A percentile compares a stretch with the other conserved stretches of the same genome.
phyloP scores from a whole-genome alignment of 1,284 basidiomycete species.

The Ceratorhiza oryzae-sativae region DNA sequence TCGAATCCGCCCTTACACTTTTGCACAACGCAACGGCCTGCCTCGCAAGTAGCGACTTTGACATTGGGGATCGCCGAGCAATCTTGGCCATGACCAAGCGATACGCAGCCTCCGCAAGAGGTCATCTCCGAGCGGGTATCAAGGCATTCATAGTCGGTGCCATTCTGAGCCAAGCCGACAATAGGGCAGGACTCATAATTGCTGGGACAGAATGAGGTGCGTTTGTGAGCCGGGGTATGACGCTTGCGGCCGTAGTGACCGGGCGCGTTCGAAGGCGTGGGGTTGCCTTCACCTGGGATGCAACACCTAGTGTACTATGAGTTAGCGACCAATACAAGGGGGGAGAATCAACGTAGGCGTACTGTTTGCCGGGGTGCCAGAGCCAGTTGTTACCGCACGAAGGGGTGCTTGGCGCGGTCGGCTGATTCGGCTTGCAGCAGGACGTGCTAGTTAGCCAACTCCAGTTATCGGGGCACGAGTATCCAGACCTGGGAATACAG shows the following conservation, averaged over 20 bases:
- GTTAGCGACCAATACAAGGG: neutral
- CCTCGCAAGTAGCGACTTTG: slow-evolving; percentile 71
- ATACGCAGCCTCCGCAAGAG: slow-evolving; percentile 74
- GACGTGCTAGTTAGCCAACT: slow-evolving; percentile 27
- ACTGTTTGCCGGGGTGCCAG: slow-evolving; percentile 34
- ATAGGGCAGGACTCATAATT: slow-evolving; percentile 70
- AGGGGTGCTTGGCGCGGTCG: slow-evolving; percentile 6
- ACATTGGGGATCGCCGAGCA: slow-evolving; percentile 70
- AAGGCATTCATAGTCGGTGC: slow-evolving; percentile 58
- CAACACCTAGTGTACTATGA: neutral
- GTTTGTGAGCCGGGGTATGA: slow-evolving; percentile 28
- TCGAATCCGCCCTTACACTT: slow-evolving; percentile 25
- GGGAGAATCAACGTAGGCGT: neutral
- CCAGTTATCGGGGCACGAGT: slow-evolving; percentile 23
- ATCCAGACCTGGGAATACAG: slow-evolving; percentile 5
- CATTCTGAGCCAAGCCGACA: slow-evolving; percentile 53
- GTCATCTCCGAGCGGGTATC: slow-evolving; percentile 17
- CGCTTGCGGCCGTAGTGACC: slow-evolving; percentile 17
- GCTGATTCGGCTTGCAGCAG: slow-evolving; percentile 31
- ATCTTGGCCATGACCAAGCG: slow-evolving; percentile 68
- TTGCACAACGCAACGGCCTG: slow-evolving; percentile 34
- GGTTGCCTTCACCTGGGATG: slow-evolving; percentile 12
- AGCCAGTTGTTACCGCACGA: slow-evolving; percentile 23
- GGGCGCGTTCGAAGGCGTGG: slow-evolving; percentile 32
- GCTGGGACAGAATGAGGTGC: slow-evolving; percentile 60